Evolutionary conservation across 108 stramenopile species (phyloP).

Genomic region (Fragilariopsis cylindrus): DNA sequence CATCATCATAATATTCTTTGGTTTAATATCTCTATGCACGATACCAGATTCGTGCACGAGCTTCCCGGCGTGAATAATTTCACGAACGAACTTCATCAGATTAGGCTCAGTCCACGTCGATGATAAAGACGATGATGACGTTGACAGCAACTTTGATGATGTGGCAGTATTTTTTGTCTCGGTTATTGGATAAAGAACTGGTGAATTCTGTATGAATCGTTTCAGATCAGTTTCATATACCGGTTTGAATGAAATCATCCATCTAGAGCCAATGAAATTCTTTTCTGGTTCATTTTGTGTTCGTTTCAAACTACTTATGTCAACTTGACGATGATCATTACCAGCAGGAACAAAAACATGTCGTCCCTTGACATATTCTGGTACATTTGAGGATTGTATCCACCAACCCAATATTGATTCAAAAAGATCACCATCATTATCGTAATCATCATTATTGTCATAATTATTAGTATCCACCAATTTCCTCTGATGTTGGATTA

Average conservation of each 20-base stretch:
- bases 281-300: conserved; percentile 7
- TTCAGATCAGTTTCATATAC: conserved; percentile 30
- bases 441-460: not conserved
- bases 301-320: not conserved
- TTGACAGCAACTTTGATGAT: not conserved
- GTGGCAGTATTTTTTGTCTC: not conserved
- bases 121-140: too few species aligned
- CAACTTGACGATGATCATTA: not conserved
- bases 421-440: conserved; percentile 6
- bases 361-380: not conserved
- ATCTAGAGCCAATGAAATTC: conserved; percentile 12
- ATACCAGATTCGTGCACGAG: conserved; percentile 33
- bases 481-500: not conserved
- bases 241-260: conserved; percentile 27
- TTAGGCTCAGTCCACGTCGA: not conserved
- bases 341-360: not conserved
- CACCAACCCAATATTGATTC: conserved; percentile 27
- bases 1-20: conserved; percentile 75
- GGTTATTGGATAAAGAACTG: not conserved
- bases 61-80: conserved; percentile 16
- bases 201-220: not conserved
- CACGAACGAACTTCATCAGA: conserved; percentile 5
- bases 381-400: conserved; percentile 19
- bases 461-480: not conserved
- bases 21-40: conserved; percentile 83